Conservation (phyloP, 2,329 filamentous ascomycete genomes). For the Sclerotinia trifoliorum region DNA sequence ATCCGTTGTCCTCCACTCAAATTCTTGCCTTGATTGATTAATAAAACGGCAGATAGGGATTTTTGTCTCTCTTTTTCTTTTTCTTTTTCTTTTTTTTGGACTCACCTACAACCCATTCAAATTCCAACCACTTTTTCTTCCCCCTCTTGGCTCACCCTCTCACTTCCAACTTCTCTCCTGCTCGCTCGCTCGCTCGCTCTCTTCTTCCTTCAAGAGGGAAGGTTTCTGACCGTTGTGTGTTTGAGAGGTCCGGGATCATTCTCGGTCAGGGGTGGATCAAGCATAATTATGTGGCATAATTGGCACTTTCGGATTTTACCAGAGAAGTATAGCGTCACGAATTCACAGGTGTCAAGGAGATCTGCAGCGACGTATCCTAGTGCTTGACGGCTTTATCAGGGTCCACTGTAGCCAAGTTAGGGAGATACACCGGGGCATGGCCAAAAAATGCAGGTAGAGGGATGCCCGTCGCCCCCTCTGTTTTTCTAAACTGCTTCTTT, state of each 20-base stretch:
- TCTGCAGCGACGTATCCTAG: constrained; percentile 21
- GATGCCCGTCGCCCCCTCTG: constrained; percentile 7
- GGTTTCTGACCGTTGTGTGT: constrained; percentile 16
- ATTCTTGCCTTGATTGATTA: neutral
- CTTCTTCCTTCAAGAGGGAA: neutral
- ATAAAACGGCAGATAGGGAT: neutral
- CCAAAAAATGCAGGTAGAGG: neutral
- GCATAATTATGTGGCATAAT: constrained; percentile 18
- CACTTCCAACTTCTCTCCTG: neutral
- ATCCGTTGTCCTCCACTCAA: neutral
- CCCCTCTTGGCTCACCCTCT: neutral
- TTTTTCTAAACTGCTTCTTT: neutral
- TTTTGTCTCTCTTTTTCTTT: neutral
- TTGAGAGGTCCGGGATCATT: constrained; percentile 14
- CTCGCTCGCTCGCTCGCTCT: neutral
- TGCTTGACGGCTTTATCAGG: constrained; percentile 17
- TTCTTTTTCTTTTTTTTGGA: neutral
- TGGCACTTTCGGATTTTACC: constrained; percentile 9
- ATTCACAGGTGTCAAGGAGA: constrained; percentile 9
- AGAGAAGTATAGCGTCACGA: constrained; percentile 12
- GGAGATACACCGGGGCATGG: constrained; percentile 9
- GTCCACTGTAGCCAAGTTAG: constrained; percentile 14
- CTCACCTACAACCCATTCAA: neutral
- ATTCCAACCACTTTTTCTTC: neutral
- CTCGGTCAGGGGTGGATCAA: constrained; percentile 15